Percentiles rank a stretch among this genome's conserved stretches.
phyloP scores from a whole-genome alignment of 495 filamentous ascomycete genomes.

The Penicillium canariense region DNA sequence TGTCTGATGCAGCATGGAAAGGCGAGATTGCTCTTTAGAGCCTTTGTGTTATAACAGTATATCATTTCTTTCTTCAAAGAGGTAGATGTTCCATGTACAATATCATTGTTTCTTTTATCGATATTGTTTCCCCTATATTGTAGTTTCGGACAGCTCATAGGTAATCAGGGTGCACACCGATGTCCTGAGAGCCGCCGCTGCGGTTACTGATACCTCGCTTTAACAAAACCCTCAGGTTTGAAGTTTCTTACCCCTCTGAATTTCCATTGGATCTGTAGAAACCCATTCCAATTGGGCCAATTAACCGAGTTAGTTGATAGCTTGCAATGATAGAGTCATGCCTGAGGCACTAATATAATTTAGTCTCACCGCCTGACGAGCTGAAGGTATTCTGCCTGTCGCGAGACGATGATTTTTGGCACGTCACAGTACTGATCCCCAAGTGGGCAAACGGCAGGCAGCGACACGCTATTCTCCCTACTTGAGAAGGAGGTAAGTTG shows the following conservation, averaged over 20 bases:
- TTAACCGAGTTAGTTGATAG: background rate
- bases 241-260: too few relatives aligned
- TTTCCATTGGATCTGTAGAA: background rate
- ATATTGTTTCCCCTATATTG: background rate
- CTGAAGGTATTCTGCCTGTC: constrained; percentile 4
- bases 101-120: constrained; percentile 5
- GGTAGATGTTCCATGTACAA: constrained; percentile 23
- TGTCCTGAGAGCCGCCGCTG: too few relatives aligned
- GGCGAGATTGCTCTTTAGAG: constrained; percentile 75
- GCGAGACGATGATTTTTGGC: constrained; percentile 3
- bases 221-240: too few relatives aligned
- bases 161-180: too few relatives aligned
- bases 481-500: background rate
- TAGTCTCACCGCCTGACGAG: constrained; percentile 1
- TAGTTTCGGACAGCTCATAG: background rate
- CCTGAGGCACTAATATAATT: constrained; percentile 1
- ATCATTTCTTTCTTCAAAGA: constrained; percentile 6
- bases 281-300: background rate
- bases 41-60: constrained; percentile 6
- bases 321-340: background rate
- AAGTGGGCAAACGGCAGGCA: constrained; percentile 2
- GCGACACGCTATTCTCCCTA: background rate
- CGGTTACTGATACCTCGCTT: too few relatives aligned
- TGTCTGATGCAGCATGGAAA: constrained; percentile 84
- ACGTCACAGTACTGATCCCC: background rate